These are phyloP conservation scores for Aspergillus bertholletiae DNA, from an alignment of 495 filamentous ascomycete genomes.

Conservation along the genomic window DNA sequence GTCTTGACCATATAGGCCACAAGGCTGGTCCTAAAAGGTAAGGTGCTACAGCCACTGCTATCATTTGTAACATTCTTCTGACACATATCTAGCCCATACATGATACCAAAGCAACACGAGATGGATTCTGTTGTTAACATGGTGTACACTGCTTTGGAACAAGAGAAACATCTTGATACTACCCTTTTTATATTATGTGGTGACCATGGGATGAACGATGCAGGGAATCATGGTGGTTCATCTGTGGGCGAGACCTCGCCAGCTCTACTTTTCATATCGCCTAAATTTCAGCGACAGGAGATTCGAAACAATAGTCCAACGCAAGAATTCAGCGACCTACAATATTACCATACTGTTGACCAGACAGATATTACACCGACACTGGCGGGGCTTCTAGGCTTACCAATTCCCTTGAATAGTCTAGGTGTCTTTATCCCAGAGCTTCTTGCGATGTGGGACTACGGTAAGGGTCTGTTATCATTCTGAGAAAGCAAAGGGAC, in stretches of 20 bases:
- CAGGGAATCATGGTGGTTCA: conserved; percentile 94
- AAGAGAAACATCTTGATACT: conserved; percentile 62
- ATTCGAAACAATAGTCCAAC: conserved; percentile 36
- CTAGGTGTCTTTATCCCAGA: conserved; percentile 82
- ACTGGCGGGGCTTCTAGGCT: conserved; percentile 78
- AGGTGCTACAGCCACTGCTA: neutral
- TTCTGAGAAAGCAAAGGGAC: neutral
- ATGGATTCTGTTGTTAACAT: conserved; percentile 82
- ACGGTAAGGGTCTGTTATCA: conserved; percentile 32
- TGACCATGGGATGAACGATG: conserved; percentile 99
- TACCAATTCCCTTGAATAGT: conserved; percentile 90
- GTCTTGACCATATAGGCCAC: conserved; percentile 96
- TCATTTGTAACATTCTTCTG: neutral
- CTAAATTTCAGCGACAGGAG: conserved; percentile 64
- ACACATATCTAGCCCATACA: conserved; percentile 61
- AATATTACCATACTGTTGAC: conserved; percentile 79
- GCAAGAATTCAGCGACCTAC: conserved; percentile 51
- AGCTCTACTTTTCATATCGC: conserved; percentile 87
- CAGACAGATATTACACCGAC: conserved; percentile 93
- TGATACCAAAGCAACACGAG: conserved; percentile 88
- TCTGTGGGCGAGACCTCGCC: conserved; percentile 89
- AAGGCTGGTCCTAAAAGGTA: conserved; percentile 89
- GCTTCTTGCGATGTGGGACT: conserved; percentile 71
- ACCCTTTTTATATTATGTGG: conserved; percentile 85
- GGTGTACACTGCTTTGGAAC: conserved; percentile 74